Evolutionary conservation across 2,329 filamentous ascomycete genomes (phyloP), one percentile per base, ranked within the genome.

Genomic region (Hypoxylon sp.): DNA sequence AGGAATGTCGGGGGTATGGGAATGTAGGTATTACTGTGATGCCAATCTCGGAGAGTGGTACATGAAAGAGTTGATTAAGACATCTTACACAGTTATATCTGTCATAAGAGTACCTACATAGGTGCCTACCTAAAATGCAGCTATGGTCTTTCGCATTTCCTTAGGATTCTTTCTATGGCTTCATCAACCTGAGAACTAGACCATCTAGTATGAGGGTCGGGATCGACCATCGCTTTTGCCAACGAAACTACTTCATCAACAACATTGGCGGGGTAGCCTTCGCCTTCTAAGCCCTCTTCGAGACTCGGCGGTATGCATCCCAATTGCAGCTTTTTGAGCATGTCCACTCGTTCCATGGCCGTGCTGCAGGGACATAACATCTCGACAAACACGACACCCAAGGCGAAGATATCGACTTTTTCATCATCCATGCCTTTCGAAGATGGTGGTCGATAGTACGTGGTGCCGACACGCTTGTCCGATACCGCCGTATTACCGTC

Each of bases 301-400:
- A 77, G 59, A 5, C 56, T 58, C 7, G 21, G 34, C 4, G 75
- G 75, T 9, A 75, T 13, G 13, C 58, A 46, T 1, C 75, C 75
- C 9, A 23, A 52, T 63, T 78, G 75, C 17, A 76, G 36, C 1
- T 63, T 68, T 36, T 72, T 70, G 7, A 77, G 72, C 63, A 76
- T 74, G 17, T 73, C 69, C 9, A 71, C 75, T 17, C 84, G 81
- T 69, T 86, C 83, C 82, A 86, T 85, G 32, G 80, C 82, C 0
- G 84, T 86, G 53, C 78, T 77, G 57, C 90, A 86, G 6, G 78
- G 80, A 68, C 85, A 88, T 5, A 90, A 70, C 68, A 90, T 81
- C 76, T 91, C 89, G 45, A 90, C 86, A 0, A 88, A 79, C 6
- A 90, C 85, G 9, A 90, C 84, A 0, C 88, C 88, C 1, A 90